phyloP scores from a whole-genome alignment of 2,329 filamentous ascomycete genomes.

The Monilinia aucupariae region DNA sequence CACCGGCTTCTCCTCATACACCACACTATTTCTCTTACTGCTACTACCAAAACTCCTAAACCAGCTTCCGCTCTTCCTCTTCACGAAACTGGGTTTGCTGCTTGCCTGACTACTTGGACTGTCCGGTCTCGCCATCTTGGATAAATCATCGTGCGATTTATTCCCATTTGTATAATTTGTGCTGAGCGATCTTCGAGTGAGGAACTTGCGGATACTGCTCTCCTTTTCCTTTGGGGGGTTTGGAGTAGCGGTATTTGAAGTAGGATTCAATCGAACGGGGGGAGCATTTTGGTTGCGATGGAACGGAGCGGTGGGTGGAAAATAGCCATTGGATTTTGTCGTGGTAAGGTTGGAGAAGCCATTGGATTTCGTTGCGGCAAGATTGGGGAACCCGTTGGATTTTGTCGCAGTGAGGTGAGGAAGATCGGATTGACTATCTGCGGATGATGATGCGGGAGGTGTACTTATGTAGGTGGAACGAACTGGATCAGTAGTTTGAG shows the following conservation, averaged over 20 bases:
- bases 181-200: constrained; percentile 36
- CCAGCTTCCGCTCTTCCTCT: constrained; percentile 33
- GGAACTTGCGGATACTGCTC: constrained; percentile 37
- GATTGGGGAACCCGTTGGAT: not conserved
- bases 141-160: constrained; percentile 30
- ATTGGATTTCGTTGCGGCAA: not conserved
- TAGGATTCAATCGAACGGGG: not conserved
- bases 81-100: constrained; percentile 22
- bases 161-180: constrained; percentile 32
- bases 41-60: constrained; percentile 30
- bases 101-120: constrained; percentile 30
- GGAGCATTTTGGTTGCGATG: not conserved
- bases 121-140: constrained; percentile 28
- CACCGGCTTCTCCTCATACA: constrained; percentile 16
- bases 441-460: constrained; percentile 5
- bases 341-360: not conserved
- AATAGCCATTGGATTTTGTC: constrained; percentile 7
- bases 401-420: not conserved
- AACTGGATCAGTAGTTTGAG: not conserved
- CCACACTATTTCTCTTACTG: constrained; percentile 28
- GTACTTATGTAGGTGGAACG: not conserved
- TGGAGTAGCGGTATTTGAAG: constrained; percentile 24
- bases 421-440: constrained; percentile 9
- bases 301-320: not conserved
- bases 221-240: constrained; percentile 26